Percentiles rank a stretch among this genome's conserved stretches.
Evolutionary conservation across 2,329 filamentous ascomycete species (phyloP).

Genomic region (Bipolaris victoriae): DNA sequence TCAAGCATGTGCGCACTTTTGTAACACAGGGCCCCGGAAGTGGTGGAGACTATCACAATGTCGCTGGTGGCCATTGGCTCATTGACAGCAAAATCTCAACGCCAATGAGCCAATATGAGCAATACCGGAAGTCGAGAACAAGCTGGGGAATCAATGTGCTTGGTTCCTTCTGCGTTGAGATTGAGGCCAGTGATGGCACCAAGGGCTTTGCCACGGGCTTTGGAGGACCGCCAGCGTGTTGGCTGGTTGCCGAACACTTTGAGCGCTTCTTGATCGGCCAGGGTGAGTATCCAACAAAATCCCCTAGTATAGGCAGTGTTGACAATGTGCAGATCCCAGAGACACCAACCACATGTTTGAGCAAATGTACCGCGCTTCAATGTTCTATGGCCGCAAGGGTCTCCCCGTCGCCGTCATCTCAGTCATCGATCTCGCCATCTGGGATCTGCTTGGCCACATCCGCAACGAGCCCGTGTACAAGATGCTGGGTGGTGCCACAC

Average conservation of each 20-base stretch:
- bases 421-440: constrained; percentile 89
- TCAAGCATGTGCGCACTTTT: constrained; percentile 76
- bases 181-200: constrained; percentile 88
- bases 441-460: constrained; percentile 91
- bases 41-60: constrained; percentile 82
- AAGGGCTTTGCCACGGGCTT: constrained; percentile 94
- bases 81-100: constrained; percentile 92
- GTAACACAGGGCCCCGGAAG: constrained; percentile 68
- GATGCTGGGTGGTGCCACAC: constrained; percentile 88
- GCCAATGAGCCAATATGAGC: constrained; percentile 86
- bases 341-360: constrained; percentile 93
- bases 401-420: constrained; percentile 90
- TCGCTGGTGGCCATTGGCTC: constrained; percentile 75
- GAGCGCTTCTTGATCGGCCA: constrained; percentile 88
- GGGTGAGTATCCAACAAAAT: constrained; percentile 48
- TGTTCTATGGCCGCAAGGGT: constrained; percentile 96
- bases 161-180: constrained; percentile 88
- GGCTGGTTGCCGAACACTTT: constrained; percentile 93
- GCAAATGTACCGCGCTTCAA: constrained; percentile 93
- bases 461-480: constrained; percentile 93
- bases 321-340: constrained; percentile 69
- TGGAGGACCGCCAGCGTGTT: constrained; percentile 90
- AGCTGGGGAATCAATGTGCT: constrained; percentile 96
- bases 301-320: not conserved
- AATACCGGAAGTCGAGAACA: constrained; percentile 85